phyloP scores from a whole-genome alignment of 2,329 filamentous ascomycete genomes.

The Lasiodiplodia sp. region DNA sequence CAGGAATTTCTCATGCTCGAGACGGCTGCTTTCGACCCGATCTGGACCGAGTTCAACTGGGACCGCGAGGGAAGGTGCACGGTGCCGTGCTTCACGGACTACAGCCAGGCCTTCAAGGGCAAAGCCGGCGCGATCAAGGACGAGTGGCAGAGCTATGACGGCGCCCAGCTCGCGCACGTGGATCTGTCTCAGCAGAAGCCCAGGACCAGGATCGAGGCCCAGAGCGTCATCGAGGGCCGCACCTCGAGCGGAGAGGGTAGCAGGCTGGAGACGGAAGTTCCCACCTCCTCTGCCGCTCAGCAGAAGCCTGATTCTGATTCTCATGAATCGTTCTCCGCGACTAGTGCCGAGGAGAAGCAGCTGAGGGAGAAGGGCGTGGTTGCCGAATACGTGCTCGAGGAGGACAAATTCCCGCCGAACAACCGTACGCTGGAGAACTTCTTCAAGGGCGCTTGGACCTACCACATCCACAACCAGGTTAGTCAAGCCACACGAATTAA shows the following conservation, averaged over 20 bases:
- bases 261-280: conserved; percentile 28
- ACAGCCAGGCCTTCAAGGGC: conserved; percentile 61
- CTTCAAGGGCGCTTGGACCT: conserved; percentile 64
- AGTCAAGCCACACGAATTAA: conserved; percentile 33
- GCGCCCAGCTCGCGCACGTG: conserved; percentile 49
- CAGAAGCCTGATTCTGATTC: conserved; percentile 38
- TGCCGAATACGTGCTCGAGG: conserved; percentile 55
- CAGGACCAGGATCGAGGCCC: conserved; percentile 15
- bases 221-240: conserved; percentile 24
- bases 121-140: conserved; percentile 54
- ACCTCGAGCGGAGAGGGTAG: conserved; percentile 30
- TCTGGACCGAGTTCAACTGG: conserved; percentile 66
- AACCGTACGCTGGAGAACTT: conserved; percentile 64
- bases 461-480: conserved; percentile 66
- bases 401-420: conserved; percentile 63
- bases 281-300: conserved; percentile 38
- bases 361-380: conserved; percentile 51
- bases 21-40: conserved; percentile 63
- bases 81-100: conserved; percentile 62
- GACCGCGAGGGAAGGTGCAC: conserved; percentile 61
- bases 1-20: conserved; percentile 65
- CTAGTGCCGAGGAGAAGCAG: conserved; percentile 49
- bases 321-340: conserved; percentile 50
- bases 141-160: conserved; percentile 63
- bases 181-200: conserved; percentile 36